Evolutionary conservation across 2,329 filamentous ascomycete genomes (phyloP).

Genomic region (Fusarium nygamai): DNA sequence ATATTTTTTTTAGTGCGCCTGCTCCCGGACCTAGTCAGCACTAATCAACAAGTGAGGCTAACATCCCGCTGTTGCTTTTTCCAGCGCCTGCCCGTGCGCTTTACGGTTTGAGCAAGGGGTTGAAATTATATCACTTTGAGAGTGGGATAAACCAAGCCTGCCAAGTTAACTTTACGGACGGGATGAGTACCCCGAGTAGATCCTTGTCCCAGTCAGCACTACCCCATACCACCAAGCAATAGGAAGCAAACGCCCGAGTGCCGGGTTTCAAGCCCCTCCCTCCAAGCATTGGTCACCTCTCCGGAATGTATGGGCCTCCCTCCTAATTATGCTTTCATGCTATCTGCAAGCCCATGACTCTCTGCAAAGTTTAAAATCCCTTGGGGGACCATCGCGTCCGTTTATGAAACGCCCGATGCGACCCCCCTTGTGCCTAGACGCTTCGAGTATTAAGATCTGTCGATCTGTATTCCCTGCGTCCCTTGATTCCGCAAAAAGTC

Average conservation of each 20-base stretch:
- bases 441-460: background rate
- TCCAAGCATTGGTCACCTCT: background rate
- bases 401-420: background rate
- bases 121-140: background rate
- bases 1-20: background rate
- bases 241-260: background rate
- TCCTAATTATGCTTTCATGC: background rate
- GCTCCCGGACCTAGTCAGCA: background rate
- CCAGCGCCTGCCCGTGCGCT: background rate
- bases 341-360: background rate
- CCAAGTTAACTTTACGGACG: background rate
- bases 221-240: background rate
- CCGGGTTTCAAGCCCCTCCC: background rate
- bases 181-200: background rate
- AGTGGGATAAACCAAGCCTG: background rate
- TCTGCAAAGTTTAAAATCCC: background rate
- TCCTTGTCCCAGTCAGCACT: background rate
- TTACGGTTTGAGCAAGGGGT: background rate
- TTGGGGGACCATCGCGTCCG: background rate
- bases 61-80: background rate
- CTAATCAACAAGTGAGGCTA: background rate
- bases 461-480: background rate
- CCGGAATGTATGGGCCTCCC: background rate
- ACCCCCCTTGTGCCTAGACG: background rate
- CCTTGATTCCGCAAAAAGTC: background rate